Evolutionary conservation across 2,329 filamentous ascomycete genomes (phyloP).

Genomic region (Ampelomyces quisqualis): DNA sequence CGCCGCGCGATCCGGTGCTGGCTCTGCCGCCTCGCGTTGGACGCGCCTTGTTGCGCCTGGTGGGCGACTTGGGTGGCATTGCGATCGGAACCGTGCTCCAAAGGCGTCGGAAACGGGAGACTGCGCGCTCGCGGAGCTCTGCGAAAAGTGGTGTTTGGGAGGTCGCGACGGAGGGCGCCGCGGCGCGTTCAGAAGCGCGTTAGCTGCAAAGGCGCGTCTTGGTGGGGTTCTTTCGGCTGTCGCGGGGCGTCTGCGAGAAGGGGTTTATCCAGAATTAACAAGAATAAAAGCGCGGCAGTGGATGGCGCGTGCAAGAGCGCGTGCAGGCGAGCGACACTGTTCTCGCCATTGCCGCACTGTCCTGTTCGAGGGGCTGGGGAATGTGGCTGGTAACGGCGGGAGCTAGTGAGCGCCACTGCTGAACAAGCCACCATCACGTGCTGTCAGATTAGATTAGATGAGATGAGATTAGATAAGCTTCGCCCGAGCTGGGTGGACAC

Average conservation of each 20-base stretch:
- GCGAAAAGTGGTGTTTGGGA: conserved; percentile 2
- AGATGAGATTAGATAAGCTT: too few relatives aligned
- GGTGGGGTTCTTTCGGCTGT: neutral
- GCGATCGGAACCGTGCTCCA: conserved; percentile 3
- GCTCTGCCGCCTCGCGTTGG: conserved; percentile 35
- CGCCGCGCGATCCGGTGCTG: conserved; percentile 25
- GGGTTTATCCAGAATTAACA: neutral
- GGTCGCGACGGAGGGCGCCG: neutral
- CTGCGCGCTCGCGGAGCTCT: conserved; percentile 1
- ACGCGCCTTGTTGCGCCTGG: conserved; percentile 34
- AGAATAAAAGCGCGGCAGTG: conserved; percentile 5
- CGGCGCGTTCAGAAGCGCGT: conserved; percentile 15
- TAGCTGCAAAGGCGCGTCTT: conserved; percentile 1
- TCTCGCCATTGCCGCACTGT: conserved; percentile 6
- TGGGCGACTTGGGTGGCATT: conserved; percentile 28
- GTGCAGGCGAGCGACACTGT: conserved; percentile 13
- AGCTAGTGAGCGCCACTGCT: neutral
- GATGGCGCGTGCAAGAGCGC: conserved; percentile 8
- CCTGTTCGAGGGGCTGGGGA: conserved; percentile 26
- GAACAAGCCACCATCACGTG: neutral
- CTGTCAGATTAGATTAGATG: conserved; percentile 6
- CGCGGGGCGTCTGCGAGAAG: neutral
- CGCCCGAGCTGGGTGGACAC: conserved; percentile 1
- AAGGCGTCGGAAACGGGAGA: neutral
- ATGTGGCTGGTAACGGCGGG: conserved; percentile 26